Evolutionary conservation across 345 rosid genomes (phyloP).

Genomic region (Luvunga scandens): DNA sequence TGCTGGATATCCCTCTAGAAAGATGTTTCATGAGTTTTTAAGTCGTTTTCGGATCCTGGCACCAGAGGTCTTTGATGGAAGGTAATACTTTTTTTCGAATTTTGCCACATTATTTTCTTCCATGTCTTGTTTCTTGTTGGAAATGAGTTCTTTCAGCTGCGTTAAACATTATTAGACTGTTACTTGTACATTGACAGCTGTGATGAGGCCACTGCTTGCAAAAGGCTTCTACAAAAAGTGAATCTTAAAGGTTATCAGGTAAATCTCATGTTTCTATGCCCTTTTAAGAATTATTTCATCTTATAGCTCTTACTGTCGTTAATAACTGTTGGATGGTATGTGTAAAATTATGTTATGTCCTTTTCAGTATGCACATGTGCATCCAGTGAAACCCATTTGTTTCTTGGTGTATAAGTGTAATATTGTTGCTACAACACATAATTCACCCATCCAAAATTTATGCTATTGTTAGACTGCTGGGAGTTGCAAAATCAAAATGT

Average conservation of each 20-base stretch:
- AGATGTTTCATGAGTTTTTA: constrained; percentile 65
- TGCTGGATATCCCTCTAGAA: constrained; percentile 96
- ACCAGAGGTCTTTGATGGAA: constrained; percentile 48
- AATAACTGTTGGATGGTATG: constrained; percentile 4
- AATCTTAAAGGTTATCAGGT: constrained; percentile 89
- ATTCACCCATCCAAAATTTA: background rate
- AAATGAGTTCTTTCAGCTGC: constrained; percentile 1
- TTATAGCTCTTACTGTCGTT: constrained; percentile 1
- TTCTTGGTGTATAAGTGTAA: background rate
- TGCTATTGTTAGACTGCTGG: background rate
- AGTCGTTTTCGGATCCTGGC: constrained; percentile 66
- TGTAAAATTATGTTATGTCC: background rate
- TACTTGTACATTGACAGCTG: constrained; percentile 34
- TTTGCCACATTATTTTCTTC: constrained; percentile 6
- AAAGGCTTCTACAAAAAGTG: constrained; percentile 70
- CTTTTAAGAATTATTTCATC: background rate
- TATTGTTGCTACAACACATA: background rate
- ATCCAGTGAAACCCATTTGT: background rate
- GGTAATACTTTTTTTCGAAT: constrained; percentile 39
- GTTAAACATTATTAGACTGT: constrained; percentile 12
- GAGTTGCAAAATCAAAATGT: background rate
- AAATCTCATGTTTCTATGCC: constrained; percentile 1
- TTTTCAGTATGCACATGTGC: background rate
- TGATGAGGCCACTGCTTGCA: constrained; percentile 76
- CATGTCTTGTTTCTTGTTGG: constrained; percentile 6